A percentile compares a stretch with the other conserved stretches of the same genome.
phyloP scores from a whole-genome alignment of 1,284 basidiomycete genomes.

The Uromyces viciae-fabae region DNA sequence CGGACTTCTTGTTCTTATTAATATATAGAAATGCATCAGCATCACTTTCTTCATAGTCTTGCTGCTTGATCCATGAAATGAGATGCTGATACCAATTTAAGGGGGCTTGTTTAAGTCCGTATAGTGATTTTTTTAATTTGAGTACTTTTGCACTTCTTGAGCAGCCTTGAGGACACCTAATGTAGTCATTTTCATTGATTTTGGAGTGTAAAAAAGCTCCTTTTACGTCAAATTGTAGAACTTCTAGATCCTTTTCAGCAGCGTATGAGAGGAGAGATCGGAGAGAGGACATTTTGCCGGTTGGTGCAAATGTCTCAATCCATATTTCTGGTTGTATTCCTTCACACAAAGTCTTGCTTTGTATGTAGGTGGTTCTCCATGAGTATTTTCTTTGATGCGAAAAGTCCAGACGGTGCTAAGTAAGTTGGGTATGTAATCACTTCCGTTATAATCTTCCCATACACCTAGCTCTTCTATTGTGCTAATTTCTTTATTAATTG shows the following conservation, averaged over 20 bases:
- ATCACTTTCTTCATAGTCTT: neutral
- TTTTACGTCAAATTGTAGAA: slow-evolving; percentile 58
- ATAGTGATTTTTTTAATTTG: neutral
- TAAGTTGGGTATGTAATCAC: neutral
- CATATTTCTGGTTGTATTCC: slow-evolving; percentile 58
- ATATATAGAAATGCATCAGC: neutral
- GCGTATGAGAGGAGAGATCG: slow-evolving; percentile 56
- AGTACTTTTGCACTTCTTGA: neutral
- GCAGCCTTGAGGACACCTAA: slow-evolving; percentile 53
- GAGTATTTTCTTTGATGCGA: slow-evolving; percentile 54
- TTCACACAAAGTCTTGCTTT: slow-evolving; percentile 58
- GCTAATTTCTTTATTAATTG: neutral
- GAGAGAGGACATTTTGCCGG: slow-evolving; percentile 55
- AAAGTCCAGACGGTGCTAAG: slow-evolving; percentile 57
- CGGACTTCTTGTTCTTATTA: too few relatives aligned
- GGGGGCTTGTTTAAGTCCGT: neutral
- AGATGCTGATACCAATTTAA: neutral
- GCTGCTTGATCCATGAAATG: neutral
- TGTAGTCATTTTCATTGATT: slow-evolving; percentile 57
- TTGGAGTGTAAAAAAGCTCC: slow-evolving; percentile 57
- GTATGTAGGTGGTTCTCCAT: slow-evolving; percentile 52
- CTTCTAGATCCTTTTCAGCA: slow-evolving; percentile 52
- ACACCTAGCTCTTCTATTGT: neutral
- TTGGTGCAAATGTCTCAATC: slow-evolving; percentile 57
- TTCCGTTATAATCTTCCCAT: slow-evolving; percentile 4